Conservation (phyloP, 2,329 filamentous ascomycete species). For the Fusarium verrucosum region DNA sequence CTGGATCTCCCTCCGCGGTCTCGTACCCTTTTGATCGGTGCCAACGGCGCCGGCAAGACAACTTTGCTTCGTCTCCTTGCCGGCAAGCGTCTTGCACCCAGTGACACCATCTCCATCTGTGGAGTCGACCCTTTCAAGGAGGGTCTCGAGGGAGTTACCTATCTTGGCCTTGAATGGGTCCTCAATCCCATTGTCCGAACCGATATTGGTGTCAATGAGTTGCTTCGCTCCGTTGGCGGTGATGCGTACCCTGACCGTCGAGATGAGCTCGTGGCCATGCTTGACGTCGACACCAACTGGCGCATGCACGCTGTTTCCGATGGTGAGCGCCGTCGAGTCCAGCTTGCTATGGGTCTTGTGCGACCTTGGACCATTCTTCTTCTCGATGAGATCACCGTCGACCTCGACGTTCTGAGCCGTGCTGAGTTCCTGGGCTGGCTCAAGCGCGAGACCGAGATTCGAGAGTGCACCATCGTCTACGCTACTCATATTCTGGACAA, state of each 20-base stretch:
- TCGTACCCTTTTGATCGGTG: constrained; percentile 90
- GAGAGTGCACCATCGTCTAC: constrained; percentile 93
- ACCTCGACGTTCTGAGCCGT: constrained; percentile 87
- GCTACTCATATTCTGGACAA: constrained; percentile 98
- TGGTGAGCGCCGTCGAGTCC: constrained; percentile 88
- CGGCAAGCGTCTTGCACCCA: constrained; percentile 90
- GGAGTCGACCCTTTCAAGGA: constrained; percentile 93
- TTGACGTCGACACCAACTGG: constrained; percentile 93
- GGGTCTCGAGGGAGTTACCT: constrained; percentile 91
- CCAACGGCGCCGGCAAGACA: constrained; percentile 97
- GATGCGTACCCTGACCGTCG: constrained; percentile 82
- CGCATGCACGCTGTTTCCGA: constrained; percentile 96
- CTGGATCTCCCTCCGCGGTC: constrained; percentile 83
- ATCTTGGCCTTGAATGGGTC: constrained; percentile 97
- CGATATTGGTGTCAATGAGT: constrained; percentile 89
- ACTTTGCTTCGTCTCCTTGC: constrained; percentile 93
- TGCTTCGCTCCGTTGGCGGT: constrained; percentile 86
- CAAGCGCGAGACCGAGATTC: constrained; percentile 82
- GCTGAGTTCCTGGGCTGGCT: constrained; percentile 87
- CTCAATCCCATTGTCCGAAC: constrained; percentile 95
- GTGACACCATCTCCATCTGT: constrained; percentile 76
- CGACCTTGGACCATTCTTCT: constrained; percentile 91
- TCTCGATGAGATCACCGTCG: constrained; percentile 96
- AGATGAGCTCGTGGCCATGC: constrained; percentile 85
- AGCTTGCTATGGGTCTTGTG: constrained; percentile 94